Evolutionary conservation across 495 filamentous ascomycete species (phyloP), one percentile per base, ranked within the genome.

Genomic region (Tuber melanosporum): DNA sequence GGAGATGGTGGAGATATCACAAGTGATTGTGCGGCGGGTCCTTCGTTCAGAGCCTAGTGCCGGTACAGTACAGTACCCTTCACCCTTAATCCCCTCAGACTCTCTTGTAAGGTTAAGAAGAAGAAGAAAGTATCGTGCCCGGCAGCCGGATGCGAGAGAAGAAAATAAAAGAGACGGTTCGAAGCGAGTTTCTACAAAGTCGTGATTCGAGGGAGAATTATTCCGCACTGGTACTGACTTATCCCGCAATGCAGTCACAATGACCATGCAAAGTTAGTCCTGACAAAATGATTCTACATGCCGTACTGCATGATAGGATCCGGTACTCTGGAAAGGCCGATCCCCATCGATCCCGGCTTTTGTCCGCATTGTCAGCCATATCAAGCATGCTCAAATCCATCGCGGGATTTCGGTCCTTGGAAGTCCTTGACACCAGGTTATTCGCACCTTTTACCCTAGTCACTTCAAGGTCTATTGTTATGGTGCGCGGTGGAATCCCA

Each of bases 191-290:
- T 32, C 26, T 32, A n/a, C 57, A 66, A 32, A 36, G n/a, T 15
- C 26, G 57, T 5, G 57, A 32, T 17, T 32, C 22, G 49, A n/a
- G 49, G 8, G 49, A 57, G 49, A 57, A 32, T 66, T 66, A 15
- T 36, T 66, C 39, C 39, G 39, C 39, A 41, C 39, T 41, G 39
- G 39, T 41, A 41, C 36, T 15, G n/a, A 45, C 44, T 46, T 62
- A 71, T 75, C 78, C 71, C 42, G 52, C 46, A 47, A 80, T 79
- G 78, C 73, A 80, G 77, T 80, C 78, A 80, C 73, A 80, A 73
- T 80, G 78, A 80, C 74, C 66, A 80, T 36, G 26, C 26, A 36
- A 36, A 17, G 26, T 66, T 36, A 36, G 26, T 12, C 14, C 14
- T 17, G 26, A 66, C 32, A 36, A 32, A 26, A 22, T 26, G 10